Evolutionary conservation across 2,329 filamentous ascomycete species (phyloP).

Genomic region (Verticillium isaacii): DNA sequence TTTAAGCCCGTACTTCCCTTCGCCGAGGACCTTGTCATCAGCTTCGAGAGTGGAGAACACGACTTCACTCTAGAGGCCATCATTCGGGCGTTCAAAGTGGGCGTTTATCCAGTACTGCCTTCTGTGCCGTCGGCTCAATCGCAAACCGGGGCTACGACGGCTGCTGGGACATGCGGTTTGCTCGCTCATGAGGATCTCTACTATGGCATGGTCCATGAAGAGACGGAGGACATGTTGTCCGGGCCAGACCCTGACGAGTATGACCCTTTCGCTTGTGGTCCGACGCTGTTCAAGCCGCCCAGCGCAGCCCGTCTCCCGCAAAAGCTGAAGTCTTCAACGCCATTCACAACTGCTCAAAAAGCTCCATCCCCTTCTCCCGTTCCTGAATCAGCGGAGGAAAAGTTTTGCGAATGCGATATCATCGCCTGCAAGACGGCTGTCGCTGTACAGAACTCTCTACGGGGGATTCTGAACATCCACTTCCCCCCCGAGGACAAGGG

Average conservation of each 20-base stretch:
- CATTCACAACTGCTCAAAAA: constrained; percentile 38
- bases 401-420: constrained; percentile 40
- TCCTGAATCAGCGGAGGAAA: constrained; percentile 16
- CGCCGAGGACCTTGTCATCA: constrained; percentile 51
- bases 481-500: constrained; percentile 43
- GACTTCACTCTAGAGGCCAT: constrained; percentile 40
- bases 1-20: constrained; percentile 45
- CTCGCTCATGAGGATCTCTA: background rate
- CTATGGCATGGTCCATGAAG: constrained; percentile 5
- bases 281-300: background rate
- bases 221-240: background rate
- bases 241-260: constrained; percentile 33
- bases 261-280: constrained; percentile 37
- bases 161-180: background rate
- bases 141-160: background rate
- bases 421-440: constrained; percentile 41
- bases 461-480: constrained; percentile 44
- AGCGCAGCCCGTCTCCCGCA: background rate
- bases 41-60: constrained; percentile 40
- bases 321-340: background rate
- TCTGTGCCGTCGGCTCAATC: background rate
- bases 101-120: constrained; percentile 24
- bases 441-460: constrained; percentile 51
- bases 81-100: constrained; percentile 39
- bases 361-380: constrained; percentile 25